These are phyloP conservation scores for Flueggea neowawraea DNA, from an alignment of 441 rosid species.

Conservation along the genomic window DNA sequence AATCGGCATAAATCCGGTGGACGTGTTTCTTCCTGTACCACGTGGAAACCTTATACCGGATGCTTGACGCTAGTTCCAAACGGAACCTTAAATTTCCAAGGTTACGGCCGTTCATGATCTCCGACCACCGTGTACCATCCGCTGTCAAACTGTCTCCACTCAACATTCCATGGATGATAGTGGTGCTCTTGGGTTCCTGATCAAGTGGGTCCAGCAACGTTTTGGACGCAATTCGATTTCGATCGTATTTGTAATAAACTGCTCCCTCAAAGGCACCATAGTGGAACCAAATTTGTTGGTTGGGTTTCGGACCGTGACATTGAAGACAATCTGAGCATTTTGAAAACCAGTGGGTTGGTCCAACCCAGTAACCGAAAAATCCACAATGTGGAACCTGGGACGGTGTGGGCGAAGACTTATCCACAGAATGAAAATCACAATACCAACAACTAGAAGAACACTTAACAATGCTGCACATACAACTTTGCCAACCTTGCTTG, in stretches of 20 bases:
- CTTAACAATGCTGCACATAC: slow-evolving; percentile 54
- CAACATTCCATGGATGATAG: slow-evolving; percentile 22
- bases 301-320: slow-evolving; percentile 57
- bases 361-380: slow-evolving; percentile 55
- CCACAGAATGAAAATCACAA: slow-evolving; percentile 64
- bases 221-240: slow-evolving; percentile 36
- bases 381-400: slow-evolving; percentile 53
- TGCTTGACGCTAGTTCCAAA: slow-evolving; percentile 45
- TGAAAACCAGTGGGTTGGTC: slow-evolving; percentile 55
- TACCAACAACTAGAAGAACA: slow-evolving; percentile 45
- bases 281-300: slow-evolving; percentile 57
- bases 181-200: slow-evolving; percentile 71
- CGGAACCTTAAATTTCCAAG: slow-evolving; percentile 57
- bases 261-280: slow-evolving; percentile 48
- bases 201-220: slow-evolving; percentile 38
- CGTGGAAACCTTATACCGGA: slow-evolving; percentile 56
- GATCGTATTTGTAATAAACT: slow-evolving; percentile 58
- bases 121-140: slow-evolving; percentile 57
- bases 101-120: slow-evolving; percentile 53
- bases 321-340: slow-evolving; percentile 54
- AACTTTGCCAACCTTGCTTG: slow-evolving; percentile 52
- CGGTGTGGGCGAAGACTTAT: slow-evolving; percentile 88
- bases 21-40: slow-evolving; percentile 43
- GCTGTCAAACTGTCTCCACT: slow-evolving; percentile 61
- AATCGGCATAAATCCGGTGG: slow-evolving; percentile 68